Evolutionary conservation across 352 stramenopile species (phyloP).

Genomic region (Saprolegnia parasitica): DNA sequence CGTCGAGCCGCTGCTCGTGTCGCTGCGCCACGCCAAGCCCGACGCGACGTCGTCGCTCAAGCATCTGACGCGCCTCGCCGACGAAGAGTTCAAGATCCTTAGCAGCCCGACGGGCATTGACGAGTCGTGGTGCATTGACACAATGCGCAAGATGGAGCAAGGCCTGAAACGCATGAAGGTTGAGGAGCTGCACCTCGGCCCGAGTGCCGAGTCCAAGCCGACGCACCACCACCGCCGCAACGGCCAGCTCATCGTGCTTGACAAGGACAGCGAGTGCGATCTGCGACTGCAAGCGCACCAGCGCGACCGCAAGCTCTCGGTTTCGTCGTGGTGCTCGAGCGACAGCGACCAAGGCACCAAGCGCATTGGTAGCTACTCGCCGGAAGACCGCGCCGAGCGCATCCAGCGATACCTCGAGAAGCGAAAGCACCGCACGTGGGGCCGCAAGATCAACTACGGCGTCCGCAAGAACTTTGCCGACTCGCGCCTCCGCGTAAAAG

Average conservation of each 20-base stretch:
- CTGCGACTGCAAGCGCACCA: background rate
- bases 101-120: slow-evolving; percentile 25
- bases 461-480: slow-evolving; percentile 99
- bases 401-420: slow-evolving; percentile 91
- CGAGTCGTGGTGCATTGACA: slow-evolving; percentile 23
- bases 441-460: slow-evolving; percentile 98
- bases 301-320: slow-evolving; percentile 21
- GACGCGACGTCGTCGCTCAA: slow-evolving; percentile 12
- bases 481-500: slow-evolving; percentile 95
- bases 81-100: slow-evolving; percentile 29
- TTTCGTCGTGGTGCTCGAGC: slow-evolving; percentile 23
- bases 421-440: slow-evolving; percentile 90
- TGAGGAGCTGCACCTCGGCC: slow-evolving; percentile 14
- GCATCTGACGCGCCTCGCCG: slow-evolving; percentile 18
- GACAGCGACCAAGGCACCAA: slow-evolving; percentile 33
- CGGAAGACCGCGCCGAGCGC: slow-evolving; percentile 73
- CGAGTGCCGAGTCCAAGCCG: background rate
- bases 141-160: slow-evolving; percentile 27
- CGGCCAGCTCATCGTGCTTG: slow-evolving; percentile 1
- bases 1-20: background rate
- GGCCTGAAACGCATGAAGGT: slow-evolving; percentile 30
- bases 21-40: background rate
- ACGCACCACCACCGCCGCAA: slow-evolving; percentile 9
- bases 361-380: slow-evolving; percentile 87
- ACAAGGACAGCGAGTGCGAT: slow-evolving; percentile 11